phyloP scores from a whole-genome alignment of 805 yeast genomes.

The Wickerhamiella brachini region DNA sequence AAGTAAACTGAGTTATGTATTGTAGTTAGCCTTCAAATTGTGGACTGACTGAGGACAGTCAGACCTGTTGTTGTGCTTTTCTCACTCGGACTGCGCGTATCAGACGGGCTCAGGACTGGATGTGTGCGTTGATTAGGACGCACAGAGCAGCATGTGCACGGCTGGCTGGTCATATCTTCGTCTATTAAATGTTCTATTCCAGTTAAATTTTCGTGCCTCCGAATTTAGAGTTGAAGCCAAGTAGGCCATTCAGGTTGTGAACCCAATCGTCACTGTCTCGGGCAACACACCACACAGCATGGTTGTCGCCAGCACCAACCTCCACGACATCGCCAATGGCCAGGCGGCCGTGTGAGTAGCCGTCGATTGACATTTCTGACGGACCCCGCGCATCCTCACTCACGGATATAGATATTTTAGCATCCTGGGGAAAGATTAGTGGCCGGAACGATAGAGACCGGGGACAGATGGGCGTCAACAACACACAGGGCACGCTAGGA shows the following conservation, averaged over 20 bases:
- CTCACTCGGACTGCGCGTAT: too few relatives aligned
- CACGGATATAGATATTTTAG: constrained; percentile 38
- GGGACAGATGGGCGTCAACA: constrained; percentile 86
- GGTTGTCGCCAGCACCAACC: constrained; percentile 19
- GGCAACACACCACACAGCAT: constrained; percentile 81
- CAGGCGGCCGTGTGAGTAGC: constrained; percentile 58
- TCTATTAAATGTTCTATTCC: too few relatives aligned
- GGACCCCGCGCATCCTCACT: constrained; percentile 26
- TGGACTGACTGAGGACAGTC: too few relatives aligned
- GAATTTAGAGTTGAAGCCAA: constrained; percentile 82
- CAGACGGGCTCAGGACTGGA: too few relatives aligned
- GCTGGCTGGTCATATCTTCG: too few relatives aligned
- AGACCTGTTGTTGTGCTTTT: too few relatives aligned
- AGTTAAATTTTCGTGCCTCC: constrained; percentile 20
- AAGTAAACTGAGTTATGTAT: too few relatives aligned
- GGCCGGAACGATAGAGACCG: constrained; percentile 85
- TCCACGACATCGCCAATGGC: constrained; percentile 45
- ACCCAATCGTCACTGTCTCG: constrained; percentile 83
- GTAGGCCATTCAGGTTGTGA: constrained; percentile 67
- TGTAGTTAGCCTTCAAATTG: not conserved
- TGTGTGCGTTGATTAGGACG: too few relatives aligned
- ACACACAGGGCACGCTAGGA: constrained; percentile 69
- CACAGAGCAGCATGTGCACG: too few relatives aligned
- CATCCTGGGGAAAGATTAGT: constrained; percentile 60
- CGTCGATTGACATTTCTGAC: constrained; percentile 63